Evolutionary conservation across 768 basidiomycete species (phyloP).

Genomic region (Leccinum variicolor): DNA sequence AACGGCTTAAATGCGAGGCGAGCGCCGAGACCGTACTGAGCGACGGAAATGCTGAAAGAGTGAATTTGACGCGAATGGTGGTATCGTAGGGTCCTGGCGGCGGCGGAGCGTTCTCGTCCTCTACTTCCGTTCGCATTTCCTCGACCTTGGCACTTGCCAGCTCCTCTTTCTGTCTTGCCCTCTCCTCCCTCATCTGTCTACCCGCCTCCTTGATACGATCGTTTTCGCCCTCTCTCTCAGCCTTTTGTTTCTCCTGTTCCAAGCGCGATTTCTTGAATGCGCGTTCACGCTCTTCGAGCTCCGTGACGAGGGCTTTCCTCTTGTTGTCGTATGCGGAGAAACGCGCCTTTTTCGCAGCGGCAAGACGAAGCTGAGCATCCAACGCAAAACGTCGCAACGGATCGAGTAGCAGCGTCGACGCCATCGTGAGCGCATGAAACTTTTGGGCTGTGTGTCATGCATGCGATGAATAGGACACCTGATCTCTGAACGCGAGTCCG

Average conservation of each 20-base stretch:
- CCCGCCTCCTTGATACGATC: constrained; percentile 78
- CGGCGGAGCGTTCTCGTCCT: constrained; percentile 51
- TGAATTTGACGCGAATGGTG: constrained; percentile 70
- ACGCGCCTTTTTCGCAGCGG: constrained; percentile 66
- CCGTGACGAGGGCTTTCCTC: constrained; percentile 69
- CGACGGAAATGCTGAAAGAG: constrained; percentile 47
- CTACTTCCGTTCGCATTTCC: constrained; percentile 26
- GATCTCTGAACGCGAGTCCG: not conserved
- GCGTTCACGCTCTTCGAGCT: constrained; percentile 75
- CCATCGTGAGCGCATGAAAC: constrained; percentile 81
- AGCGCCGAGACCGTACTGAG: constrained; percentile 22
- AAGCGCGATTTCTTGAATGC: constrained; percentile 69
- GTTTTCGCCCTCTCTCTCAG: constrained; percentile 53
- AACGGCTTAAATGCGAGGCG: constrained; percentile 47
- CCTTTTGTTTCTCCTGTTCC: constrained; percentile 60
- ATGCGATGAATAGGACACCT: not conserved
- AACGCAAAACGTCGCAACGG: constrained; percentile 74
- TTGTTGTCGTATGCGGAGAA: constrained; percentile 69
- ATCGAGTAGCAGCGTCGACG: constrained; percentile 78
- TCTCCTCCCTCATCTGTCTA: constrained; percentile 61
- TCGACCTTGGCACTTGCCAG: constrained; percentile 37
- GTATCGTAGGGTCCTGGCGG: constrained; percentile 67
- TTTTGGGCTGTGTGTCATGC: constrained; percentile 49
- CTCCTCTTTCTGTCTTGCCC: constrained; percentile 48
- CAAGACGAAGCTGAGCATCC: constrained; percentile 73